Evolutionary conservation across 768 basidiomycete genomes (phyloP), one percentile per base, ranked within the genome.

Genomic region (Gloeophyllum trabeum): DNA sequence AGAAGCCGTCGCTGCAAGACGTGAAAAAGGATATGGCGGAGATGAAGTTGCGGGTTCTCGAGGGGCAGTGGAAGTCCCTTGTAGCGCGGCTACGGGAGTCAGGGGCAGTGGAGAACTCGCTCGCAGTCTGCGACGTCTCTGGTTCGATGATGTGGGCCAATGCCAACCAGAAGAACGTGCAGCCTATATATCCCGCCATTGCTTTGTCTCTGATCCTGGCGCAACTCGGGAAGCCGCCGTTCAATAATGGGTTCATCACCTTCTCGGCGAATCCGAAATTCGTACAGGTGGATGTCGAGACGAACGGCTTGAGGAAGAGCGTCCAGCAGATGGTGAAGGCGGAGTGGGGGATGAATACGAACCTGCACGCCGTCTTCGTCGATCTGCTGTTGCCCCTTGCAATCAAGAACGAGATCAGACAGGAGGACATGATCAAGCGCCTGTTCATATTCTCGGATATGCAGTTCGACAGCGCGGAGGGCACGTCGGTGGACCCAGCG

Each of bases 371-470:
- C 1, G 73, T 82, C 14, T 81, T 88, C 56, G 52, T 72, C 35
- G 58, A 74, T 13, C 67, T 85, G 24, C 61, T 86, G 10, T 69
- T 85, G 14, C 75, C 76, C 0, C 68, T 77, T 5, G 81, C 81
- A 5, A 50, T 73, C 44, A 50, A 64, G 54, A 59, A 80, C 48
- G 63, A 73, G 0, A 59, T 88, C n/a, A 62, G 64, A 40, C 70
- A 66, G 43, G 79, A 79, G 40, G 73, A 84, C 37, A 84, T 86
- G 81, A 70, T 86, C 61, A 77, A 81, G 61, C 71, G 79, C 4
- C 59, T 86, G 0, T 85, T 87, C 53, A 67, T 86, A 34, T 86
- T 88, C 55, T 73, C 75, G 2, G 81, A 86, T 53, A 85, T 86
- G 83, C 82, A 84, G 58, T 86, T 86, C 48, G 79, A 85, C 51